Base-by-base conservation (phyloP, 345 rosid genomes). In the Salix suchowensis region DNA sequence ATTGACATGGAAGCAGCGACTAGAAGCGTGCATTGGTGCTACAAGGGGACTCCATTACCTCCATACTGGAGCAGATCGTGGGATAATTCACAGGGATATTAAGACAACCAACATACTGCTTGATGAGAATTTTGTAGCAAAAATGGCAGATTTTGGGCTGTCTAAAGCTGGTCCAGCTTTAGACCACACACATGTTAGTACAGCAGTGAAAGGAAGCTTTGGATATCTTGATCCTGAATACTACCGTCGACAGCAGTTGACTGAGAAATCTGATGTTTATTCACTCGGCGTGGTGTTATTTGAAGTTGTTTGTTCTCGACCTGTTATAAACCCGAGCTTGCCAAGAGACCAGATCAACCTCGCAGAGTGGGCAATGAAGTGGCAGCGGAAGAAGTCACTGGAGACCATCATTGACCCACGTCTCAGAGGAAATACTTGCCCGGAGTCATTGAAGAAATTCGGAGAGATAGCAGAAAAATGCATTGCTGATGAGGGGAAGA, bases 401-500 rank as follows among this genome's bases (percentile, higher is more conserved):
- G 91, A 91, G 77, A 87, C 87, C 37, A 90, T 94, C 70, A 84
- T 90, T 2, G 97, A 94, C 72, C 84, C 87, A 1, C 83, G 68
- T 76, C 90, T 94, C 44, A 64, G 6, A 62, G 94, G 89, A 65
- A 80, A 76, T 18, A 86, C 86, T 30, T 85, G 89, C 70, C 88
- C 87, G 0, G 92, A 90, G 26, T 91, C 97, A 0, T 24, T 94
- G 91, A 86, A 88, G 74, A 92, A 91, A 88, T 92, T 85, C 44
- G 95, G 94, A 36, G 95, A 92, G 90, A 92, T 92, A 80, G 97
- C 94, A 3, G 98, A 90, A 84, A 94, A 94, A 77, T 94, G 97
- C 61, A 90, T 94, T 16, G 91, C 86, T 0, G 97, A 92, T 10
- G 97, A 91, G 71, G 97, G 98, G 65, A 94, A 77, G 92, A 85